These are phyloP conservation scores for Rhodotorula sp. DNA, from an alignment of 1,284 basidiomycete species.

Conservation along the genomic window DNA sequence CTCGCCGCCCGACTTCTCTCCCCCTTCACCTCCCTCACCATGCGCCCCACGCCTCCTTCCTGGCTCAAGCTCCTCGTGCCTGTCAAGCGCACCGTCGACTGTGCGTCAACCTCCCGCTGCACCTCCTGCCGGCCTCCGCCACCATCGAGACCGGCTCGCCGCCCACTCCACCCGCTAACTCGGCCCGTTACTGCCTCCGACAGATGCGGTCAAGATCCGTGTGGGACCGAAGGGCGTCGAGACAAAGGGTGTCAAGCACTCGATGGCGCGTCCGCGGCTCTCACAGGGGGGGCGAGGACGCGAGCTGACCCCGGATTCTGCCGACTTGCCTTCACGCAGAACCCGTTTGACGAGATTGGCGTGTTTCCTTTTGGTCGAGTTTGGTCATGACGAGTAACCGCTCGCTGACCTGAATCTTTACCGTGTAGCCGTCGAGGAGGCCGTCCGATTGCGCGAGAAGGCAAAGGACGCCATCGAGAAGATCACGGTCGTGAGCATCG, in stretches of 20 bases:
- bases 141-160: too few species aligned
- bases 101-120: constrained; percentile 34
- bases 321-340: constrained; percentile 55
- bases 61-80: constrained; percentile 78
- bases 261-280: constrained; percentile 66
- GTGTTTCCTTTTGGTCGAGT: constrained; percentile 44
- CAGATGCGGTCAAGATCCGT: constrained; percentile 74
- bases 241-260: constrained; percentile 88
- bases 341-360: constrained; percentile 97
- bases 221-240: constrained; percentile 90
- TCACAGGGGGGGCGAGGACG: neutral
- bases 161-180: constrained; percentile 48
- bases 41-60: constrained; percentile 49
- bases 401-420: neutral
- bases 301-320: neutral
- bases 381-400: too few species aligned
- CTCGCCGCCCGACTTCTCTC: neutral
- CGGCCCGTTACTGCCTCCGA: constrained; percentile 5
- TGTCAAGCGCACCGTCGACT: constrained; percentile 65
- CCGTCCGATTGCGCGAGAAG: constrained; percentile 84
- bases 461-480: constrained; percentile 68
- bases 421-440: constrained; percentile 86
- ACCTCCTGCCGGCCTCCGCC: neutral
- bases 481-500: constrained; percentile 89
- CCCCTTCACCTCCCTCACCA: constrained; percentile 13